These are phyloP conservation scores for Macrophomina phaseolina DNA, from an alignment of 2,329 filamentous ascomycete genomes.

Conservation along the genomic window DNA sequence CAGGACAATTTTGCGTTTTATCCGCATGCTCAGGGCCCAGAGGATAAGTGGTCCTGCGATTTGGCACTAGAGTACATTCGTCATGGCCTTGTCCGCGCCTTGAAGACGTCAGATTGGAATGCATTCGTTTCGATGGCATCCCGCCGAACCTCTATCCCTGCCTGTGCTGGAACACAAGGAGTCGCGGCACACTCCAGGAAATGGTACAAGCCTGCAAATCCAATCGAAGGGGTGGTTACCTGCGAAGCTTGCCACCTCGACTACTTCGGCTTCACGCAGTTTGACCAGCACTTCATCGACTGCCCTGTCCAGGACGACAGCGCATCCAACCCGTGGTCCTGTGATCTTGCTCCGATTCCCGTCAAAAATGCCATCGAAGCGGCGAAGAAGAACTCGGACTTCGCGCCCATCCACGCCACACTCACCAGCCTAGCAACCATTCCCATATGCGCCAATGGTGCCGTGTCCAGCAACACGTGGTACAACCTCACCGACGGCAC, in stretches of 20 bases:
- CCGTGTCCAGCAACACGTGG: slow-evolving; percentile 69
- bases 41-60: slow-evolving; percentile 4
- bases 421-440: slow-evolving; percentile 47
- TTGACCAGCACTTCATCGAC: slow-evolving; percentile 61
- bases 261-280: slow-evolving; percentile 66
- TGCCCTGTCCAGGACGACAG: slow-evolving; percentile 59
- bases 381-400: background rate
- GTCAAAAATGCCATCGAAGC: slow-evolving; percentile 63
- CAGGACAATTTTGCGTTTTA: background rate
- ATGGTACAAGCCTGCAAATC: slow-evolving; percentile 54
- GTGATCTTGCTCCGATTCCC: slow-evolving; percentile 56
- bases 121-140: slow-evolving; percentile 54
- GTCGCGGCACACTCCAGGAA: slow-evolving; percentile 66
- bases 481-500: slow-evolving; percentile 61
- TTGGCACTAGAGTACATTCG: background rate
- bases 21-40: background rate
- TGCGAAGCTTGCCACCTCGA: slow-evolving; percentile 51
- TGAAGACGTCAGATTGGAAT: background rate
- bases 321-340: slow-evolving; percentile 66
- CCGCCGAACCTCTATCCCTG: slow-evolving; percentile 61
- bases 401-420: background rate
- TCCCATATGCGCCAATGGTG: slow-evolving; percentile 54
- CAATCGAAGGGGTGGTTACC: background rate
- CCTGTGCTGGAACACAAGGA: slow-evolving; percentile 54
- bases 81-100: background rate